Base-by-base conservation (phyloP, 257 asterid genomes). In the Thymus quinquecostatus region DNA sequence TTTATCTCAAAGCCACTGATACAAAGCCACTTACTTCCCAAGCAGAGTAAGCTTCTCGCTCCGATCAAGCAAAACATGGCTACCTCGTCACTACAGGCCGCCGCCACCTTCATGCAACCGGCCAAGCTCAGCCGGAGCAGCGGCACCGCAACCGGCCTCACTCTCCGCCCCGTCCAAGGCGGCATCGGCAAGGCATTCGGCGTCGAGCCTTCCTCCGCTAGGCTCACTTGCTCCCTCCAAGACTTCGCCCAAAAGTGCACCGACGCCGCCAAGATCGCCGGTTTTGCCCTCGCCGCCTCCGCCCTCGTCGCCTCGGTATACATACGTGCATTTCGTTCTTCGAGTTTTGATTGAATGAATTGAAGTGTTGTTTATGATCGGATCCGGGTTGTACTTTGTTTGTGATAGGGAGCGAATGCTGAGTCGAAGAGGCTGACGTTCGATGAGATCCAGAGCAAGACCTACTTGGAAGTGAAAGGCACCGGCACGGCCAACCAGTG, bases 401-500 rank as follows among this genome's bases (percentile, higher is more conserved):
- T 11, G 2, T 12, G 60, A 10, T 71, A 94, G 98, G 99, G 98
- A 81, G 99, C 98, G 44, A 83, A 59, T 63, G 98, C 98, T 9
- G 98, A 95, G 76, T 95, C 97, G 3, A 95, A 86, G 70, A 77
- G 98, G 77, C 88, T 95, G 12, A 95, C 99, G 43, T 95, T 12
- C 34, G 98, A 92, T 1, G 98, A 92, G 77, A 89, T 95, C 41
- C 99, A 95, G 77, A 95, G 98, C 86, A 86, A 89, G 86, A 95
- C 98, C 14, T 92, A 92, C 90, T 5, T 84, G 3, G 99, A 95
- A 79, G 98, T 95, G 64, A 95, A 92, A 77, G 99, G 99, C 30
- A 83, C 92, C 6, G 98, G 99, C 47, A 92, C 98, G 1, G 98
- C 99, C 0, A 95, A 95, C 87, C 98, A 95, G 70, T 95, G 99